Evolutionary conservation across 257 asterid species (phyloP).

Genomic region (Jacaranda copaia): DNA sequence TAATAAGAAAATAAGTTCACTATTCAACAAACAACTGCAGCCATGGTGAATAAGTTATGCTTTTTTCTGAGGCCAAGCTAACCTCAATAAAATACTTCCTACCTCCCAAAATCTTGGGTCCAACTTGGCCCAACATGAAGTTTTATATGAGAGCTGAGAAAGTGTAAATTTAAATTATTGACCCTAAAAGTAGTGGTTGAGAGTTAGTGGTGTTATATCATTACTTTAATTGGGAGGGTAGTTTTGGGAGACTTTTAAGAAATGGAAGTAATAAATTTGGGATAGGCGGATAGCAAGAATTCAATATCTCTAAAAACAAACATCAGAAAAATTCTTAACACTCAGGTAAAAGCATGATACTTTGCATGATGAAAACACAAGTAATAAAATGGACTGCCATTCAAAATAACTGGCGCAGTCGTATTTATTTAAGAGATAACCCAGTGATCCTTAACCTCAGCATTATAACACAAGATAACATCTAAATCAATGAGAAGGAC

Average conservation of each 20-base stretch:
- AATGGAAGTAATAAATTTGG: background rate
- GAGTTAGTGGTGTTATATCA: no score
- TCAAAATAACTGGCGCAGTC: background rate
- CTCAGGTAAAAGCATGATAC: background rate
- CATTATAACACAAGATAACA: background rate
- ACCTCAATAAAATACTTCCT: background rate
- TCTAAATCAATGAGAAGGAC: background rate
- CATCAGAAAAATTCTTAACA: background rate
- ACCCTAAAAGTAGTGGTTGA: no score
- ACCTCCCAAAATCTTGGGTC: no score
- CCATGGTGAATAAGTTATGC: constrained; percentile 2
- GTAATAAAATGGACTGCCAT: background rate
- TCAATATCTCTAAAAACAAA: background rate
- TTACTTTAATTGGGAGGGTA: no score
- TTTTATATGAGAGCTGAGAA: no score
- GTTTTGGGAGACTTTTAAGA: background rate
- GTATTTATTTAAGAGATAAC: background rate
- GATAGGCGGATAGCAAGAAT: background rate
- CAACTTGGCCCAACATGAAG: no score
- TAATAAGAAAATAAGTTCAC: background rate
- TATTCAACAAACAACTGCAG: constrained; percentile 15
- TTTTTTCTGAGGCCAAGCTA: background rate
- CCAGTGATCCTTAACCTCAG: background rate
- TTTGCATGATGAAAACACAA: background rate
- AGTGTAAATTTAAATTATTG: no score